A percentile compares a stretch with the other conserved stretches of the same genome.
These are phyloP conservation scores for Candida mattraensis DNA, from an alignment of 805 yeast genomes.

Conservation along the genomic window DNA sequence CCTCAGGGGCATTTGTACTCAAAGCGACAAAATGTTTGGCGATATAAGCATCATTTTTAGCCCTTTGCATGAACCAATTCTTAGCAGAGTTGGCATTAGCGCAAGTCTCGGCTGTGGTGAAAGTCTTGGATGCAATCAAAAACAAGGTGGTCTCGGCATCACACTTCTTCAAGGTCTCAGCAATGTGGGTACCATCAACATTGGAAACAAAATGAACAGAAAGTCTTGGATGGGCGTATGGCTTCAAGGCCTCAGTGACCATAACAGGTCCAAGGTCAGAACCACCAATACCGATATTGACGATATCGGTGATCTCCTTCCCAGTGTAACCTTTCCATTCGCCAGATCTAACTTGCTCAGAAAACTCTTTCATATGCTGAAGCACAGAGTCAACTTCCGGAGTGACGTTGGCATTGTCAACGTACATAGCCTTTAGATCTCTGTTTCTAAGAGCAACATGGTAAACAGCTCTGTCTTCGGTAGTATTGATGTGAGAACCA, in stretches of 20 bases:
- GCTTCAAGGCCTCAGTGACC: slow-evolving; percentile 98
- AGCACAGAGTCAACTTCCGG: slow-evolving; percentile 90
- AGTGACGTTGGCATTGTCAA: slow-evolving; percentile 86
- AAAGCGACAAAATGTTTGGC: slow-evolving; percentile 98
- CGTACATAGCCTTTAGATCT: slow-evolving; percentile 77
- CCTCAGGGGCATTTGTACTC: slow-evolving; percentile 90
- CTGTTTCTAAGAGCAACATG: slow-evolving; percentile 97
- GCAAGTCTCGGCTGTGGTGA: slow-evolving; percentile 97
- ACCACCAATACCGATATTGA: slow-evolving; percentile 98
- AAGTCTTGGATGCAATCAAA: slow-evolving; percentile 93
- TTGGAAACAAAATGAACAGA: slow-evolving; percentile 92
- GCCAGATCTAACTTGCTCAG: slow-evolving; percentile 87
- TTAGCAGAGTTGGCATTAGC: slow-evolving; percentile 97
- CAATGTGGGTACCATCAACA: slow-evolving; percentile 97
- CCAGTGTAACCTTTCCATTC: slow-evolving; percentile 97
- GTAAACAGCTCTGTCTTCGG: slow-evolving; percentile 96
- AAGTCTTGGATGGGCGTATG: slow-evolving; percentile 73
- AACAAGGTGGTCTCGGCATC: slow-evolving; percentile 91
- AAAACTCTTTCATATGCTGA: slow-evolving; percentile 95
- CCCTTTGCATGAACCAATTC: slow-evolving; percentile 77
- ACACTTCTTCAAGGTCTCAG: slow-evolving; percentile 78
- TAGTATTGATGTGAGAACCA: slow-evolving; percentile 92
- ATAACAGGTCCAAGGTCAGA: slow-evolving; percentile 98
- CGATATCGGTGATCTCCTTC: slow-evolving; percentile 87
- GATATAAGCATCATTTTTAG: slow-evolving; percentile 64